Base-by-base conservation (phyloP, 495 filamentous ascomycete genomes). In the Tuber aestivum region DNA sequence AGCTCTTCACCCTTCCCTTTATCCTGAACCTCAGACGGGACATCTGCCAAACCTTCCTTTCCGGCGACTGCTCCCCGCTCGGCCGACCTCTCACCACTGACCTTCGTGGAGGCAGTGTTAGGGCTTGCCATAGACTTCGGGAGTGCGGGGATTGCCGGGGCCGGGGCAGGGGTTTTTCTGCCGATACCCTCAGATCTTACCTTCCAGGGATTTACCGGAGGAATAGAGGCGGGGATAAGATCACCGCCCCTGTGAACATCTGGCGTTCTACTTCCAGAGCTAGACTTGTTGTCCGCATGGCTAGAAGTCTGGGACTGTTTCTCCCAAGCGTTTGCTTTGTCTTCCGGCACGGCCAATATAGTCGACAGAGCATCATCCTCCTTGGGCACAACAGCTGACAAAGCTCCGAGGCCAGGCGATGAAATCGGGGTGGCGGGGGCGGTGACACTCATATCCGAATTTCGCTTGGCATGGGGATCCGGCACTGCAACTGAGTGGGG, bases 191-290 rank as follows among this genome's bases (percentile, higher is more conserved):
- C 91, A 76, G 87, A 90, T 45, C 93, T 87, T 84, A 92, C 88
- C 56, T 89, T 86, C 95, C 95, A 99, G 71, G 92, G 83, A 83
- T 99, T 99, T 70, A 97, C 92, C 1, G 88, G 80, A 8, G 95
- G 95, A 61, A 90, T 84, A 44, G 92, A 91, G 70, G 95, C 95
- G 70, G 94, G 93, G 77, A 92, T 91, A 65, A 97, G 86, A 50
- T 71, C 78, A 20, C 42, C 68, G 40, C 41, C 78, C 37, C 73
- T 79, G 16, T 70, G 79, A 90, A 87, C 75, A 89, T 89, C 73
- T 88, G 88, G 70, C 87, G 83, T 41, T 86, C 87, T 41, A 85
- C 84, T 72, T 88, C 85, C 78, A 50, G 77, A 65, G 16, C 78
- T 79, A 5, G 78, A 79, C 48, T 79, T 79, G 70, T 79, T 79